Evolutionary conservation across 805 yeast genomes (phyloP), one percentile per base, ranked within the genome.

Genomic region (Barnettozyma wickerhamii): DNA sequence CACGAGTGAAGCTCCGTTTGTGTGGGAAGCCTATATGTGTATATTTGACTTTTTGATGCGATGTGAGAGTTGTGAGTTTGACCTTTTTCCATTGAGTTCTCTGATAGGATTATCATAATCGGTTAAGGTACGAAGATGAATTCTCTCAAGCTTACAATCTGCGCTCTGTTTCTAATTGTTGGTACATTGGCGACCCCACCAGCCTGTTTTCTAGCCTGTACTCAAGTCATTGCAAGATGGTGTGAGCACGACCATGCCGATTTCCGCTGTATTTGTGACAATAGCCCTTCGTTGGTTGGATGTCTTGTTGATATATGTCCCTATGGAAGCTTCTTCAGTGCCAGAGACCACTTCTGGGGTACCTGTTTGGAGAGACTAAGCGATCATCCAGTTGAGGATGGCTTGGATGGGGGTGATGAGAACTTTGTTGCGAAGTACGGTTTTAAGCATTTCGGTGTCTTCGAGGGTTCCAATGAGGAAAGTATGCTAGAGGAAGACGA

Each of bases 301-400:
- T 74, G 79, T 47, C 53, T 72, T 28, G 63, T 60, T 30, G 75
- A 71, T 45, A 59, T 67, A 28, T 73, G 78, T 48, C 72, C 74
- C 2, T 62, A 57, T 37, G 72, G 72, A 2, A 55, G 47, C 15
- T 70, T 66, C 45, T 63, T 63, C 43, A 58, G 69, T 36, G 63
- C 72, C 13, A 57, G 75, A 53, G 77, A 72, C 46, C 78, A 73
- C 51, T 73, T 59, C 45, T 51, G 64, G 53, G 77, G 76, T 1
- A 69, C 76, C 4, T 73, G 78, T 47, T 42, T 48, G 19, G 62
- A 58, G 37, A 51, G 56, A 46, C 45, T 50, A 12, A 34, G 41
- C 20, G 38, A 28, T 14, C 43, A 35, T 30, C 43, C 39, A 12
- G 29, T 35, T 14, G 20, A 26, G 9, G 35, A 32, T 17, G 36